Evolutionary conservation across 2,329 filamentous ascomycete species (phyloP).

Genomic region (Penicillium sp.): DNA sequence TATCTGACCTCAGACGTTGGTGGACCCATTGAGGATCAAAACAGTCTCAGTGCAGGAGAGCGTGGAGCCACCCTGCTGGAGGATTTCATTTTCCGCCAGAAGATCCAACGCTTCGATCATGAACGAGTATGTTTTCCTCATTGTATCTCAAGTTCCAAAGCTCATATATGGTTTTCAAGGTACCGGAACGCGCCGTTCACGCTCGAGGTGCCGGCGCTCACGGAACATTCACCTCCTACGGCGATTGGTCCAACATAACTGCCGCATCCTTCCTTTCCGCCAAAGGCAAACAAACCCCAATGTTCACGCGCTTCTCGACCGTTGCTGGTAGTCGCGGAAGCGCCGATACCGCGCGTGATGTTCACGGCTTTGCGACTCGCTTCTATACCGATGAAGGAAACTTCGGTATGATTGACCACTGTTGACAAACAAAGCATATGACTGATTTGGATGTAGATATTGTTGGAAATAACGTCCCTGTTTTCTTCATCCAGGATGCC

Average conservation of each 20-base stretch:
- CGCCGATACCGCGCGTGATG: conserved; percentile 68
- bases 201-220: conserved; percentile 67
- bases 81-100: conserved; percentile 71
- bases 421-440: background rate
- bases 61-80: conserved; percentile 68
- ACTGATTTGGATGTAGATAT: conserved; percentile 27
- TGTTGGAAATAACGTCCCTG: conserved; percentile 42
- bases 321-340: conserved; percentile 68
- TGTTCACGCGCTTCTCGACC: conserved; percentile 72
- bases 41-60: conserved; percentile 64
- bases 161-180: conserved; percentile 30
- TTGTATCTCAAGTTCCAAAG: background rate
- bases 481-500: conserved; percentile 46
- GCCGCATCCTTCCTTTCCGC: conserved; percentile 61
- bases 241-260: conserved; percentile 65
- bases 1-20: conserved; percentile 67
- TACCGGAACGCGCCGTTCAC: conserved; percentile 66
- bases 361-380: conserved; percentile 67
- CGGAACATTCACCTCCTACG: conserved; percentile 67
- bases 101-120: conserved; percentile 69
- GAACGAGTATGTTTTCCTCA: conserved; percentile 55
- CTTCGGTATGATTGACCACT: conserved; percentile 38
- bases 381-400: conserved; percentile 74
- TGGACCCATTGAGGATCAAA: conserved; percentile 65
- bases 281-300: conserved; percentile 60